phyloP scores from a whole-genome alignment of 352 stramenopile genomes.

The Phytophthora litchii region DNA sequence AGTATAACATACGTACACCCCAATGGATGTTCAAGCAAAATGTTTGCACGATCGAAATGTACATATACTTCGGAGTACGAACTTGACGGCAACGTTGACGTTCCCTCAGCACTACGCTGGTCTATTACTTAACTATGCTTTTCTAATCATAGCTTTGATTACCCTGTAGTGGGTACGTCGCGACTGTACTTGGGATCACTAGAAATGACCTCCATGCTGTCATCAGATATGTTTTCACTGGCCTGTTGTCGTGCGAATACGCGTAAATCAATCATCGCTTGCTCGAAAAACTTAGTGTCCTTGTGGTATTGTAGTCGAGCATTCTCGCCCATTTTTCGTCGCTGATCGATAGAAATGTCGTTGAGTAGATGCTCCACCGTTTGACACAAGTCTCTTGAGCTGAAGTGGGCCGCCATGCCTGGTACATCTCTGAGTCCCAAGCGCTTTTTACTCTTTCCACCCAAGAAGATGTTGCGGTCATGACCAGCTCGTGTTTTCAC shows the following conservation, averaged over 20 bases:
- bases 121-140: conserved; percentile 26
- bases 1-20: conserved; percentile 3
- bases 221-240: neutral
- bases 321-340: conserved; percentile 38
- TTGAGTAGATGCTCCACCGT: conserved; percentile 50
- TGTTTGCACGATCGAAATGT: neutral
- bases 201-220: conserved; percentile 14
- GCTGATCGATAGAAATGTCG: conserved; percentile 35
- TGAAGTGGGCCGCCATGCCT: conserved; percentile 49
- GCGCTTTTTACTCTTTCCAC: conserved; percentile 37
- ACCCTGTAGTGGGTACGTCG: conserved; percentile 11
- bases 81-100: conserved; percentile 1
- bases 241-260: conserved; percentile 25
- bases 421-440: conserved; percentile 35
- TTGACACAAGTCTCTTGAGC: conserved; percentile 39
- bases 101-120: conserved; percentile 5
- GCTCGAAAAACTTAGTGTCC: conserved; percentile 64
- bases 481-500: conserved; percentile 10
- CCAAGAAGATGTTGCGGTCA: conserved; percentile 50
- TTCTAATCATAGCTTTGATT: conserved; percentile 6
- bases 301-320: conserved; percentile 54
- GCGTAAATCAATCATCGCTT: conserved; percentile 46
- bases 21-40: too few relatives aligned
- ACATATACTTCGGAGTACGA: conserved; percentile 2
- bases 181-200: conserved; percentile 17